These are phyloP conservation scores for Tolypocladium pustulatum DNA, from an alignment of 2,329 filamentous ascomycete genomes.

Conservation along the genomic window DNA sequence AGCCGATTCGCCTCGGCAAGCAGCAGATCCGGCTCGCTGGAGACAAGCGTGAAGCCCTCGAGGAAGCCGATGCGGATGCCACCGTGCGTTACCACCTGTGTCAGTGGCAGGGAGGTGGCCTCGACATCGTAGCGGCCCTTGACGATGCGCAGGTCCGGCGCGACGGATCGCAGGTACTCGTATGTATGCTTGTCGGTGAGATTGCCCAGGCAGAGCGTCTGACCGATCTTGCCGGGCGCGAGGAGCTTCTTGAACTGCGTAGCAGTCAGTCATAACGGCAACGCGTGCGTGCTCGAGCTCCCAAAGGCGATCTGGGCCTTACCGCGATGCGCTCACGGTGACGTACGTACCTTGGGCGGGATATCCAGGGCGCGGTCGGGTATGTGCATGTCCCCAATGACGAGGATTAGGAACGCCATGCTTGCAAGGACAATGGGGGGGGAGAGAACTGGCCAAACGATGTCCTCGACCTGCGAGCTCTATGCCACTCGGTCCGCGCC, in stretches of 20 bases:
- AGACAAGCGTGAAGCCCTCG: constrained; percentile 59
- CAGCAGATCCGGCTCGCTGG: constrained; percentile 54
- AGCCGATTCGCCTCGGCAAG: constrained; percentile 58
- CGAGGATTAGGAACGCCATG: constrained; percentile 83
- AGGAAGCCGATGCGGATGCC: constrained; percentile 56
- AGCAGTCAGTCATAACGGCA: neutral
- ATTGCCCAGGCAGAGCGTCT: constrained; percentile 72
- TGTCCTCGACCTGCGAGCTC: constrained; percentile 5
- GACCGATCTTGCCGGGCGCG: constrained; percentile 71
- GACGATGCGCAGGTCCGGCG: constrained; percentile 62
- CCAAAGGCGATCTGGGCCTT: neutral
- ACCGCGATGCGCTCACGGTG: neutral
- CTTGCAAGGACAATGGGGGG: constrained; percentile 24
- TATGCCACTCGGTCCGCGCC: neutral
- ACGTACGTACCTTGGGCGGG: constrained; percentile 61
- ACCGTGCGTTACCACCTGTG: constrained; percentile 56
- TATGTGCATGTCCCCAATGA: constrained; percentile 89
- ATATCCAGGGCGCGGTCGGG: constrained; percentile 87
- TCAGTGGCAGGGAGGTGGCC: constrained; percentile 53
- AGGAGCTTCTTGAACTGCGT: constrained; percentile 74
- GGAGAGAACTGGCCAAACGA: constrained; percentile 5
- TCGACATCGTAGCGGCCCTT: constrained; percentile 58
- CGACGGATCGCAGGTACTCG: constrained; percentile 67
- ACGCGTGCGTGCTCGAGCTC: neutral
- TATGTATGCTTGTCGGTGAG: constrained; percentile 71